These are phyloP conservation scores for Neonectria magnoliae DNA, from an alignment of 2,329 filamentous ascomycete species.

Conservation along the genomic window DNA sequence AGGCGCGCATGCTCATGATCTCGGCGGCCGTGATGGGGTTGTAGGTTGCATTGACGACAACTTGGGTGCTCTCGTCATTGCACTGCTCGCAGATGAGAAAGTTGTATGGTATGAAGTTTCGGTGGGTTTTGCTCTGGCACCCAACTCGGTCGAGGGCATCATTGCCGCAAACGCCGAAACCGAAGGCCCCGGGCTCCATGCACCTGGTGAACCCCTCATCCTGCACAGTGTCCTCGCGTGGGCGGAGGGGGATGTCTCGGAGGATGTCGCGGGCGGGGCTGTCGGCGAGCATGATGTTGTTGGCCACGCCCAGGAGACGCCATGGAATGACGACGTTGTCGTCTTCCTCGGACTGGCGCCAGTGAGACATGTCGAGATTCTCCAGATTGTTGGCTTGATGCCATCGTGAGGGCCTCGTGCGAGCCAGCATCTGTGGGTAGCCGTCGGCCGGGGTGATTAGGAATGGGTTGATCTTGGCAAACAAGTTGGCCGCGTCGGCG, in stretches of 20 bases:
- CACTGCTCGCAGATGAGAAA: conserved; percentile 42
- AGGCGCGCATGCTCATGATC: conserved; percentile 48
- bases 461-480: conserved; percentile 32
- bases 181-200: conserved; percentile 28
- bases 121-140: conserved; percentile 34
- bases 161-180: conserved; percentile 24
- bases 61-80: conserved; percentile 27
- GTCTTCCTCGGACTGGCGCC: conserved; percentile 16
- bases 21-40: conserved; percentile 32
- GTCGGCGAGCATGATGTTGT: conserved; percentile 11
- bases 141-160: conserved; percentile 1
- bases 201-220: conserved; percentile 3
- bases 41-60: conserved; percentile 27
- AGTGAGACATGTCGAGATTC: conserved; percentile 33
- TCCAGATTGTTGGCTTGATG: conserved; percentile 28
- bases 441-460: conserved; percentile 14
- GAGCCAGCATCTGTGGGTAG: conserved; percentile 2
- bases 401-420: conserved; percentile 27
- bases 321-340: neutral
- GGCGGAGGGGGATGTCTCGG: conserved; percentile 21
- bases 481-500: neutral
- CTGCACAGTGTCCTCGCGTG: neutral
- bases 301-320: conserved; percentile 26
- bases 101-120: conserved; percentile 18
- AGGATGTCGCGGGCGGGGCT: conserved; percentile 30